Conservation (phyloP, 306 rosid genomes). For the Malus sylvestris region DNA sequence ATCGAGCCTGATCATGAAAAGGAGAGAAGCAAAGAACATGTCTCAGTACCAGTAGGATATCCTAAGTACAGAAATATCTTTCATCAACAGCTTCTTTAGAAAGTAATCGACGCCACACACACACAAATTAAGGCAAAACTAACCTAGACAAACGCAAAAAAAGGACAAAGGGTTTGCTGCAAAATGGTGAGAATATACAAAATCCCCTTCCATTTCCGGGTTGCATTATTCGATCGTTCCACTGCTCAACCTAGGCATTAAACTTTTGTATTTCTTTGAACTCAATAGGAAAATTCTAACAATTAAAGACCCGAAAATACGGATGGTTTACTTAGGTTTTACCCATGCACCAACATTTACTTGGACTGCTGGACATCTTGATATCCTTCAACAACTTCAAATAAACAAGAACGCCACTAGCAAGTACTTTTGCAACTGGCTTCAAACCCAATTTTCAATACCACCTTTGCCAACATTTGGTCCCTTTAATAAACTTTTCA, state of each 20-base stretch:
- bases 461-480: too few species aligned
- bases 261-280: not conserved
- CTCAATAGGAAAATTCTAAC: not conserved
- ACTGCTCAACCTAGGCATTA: not conserved
- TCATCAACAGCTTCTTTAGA: not conserved
- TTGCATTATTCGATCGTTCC: not conserved
- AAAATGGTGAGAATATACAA: not conserved
- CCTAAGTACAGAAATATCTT: not conserved
- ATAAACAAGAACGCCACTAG: not conserved
- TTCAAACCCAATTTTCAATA: not conserved
- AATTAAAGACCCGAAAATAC: not conserved
- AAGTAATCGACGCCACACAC: not conserved
- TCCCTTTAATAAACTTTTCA: not conserved
- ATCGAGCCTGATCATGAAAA: constrained; percentile 60
- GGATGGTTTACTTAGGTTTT: not conserved
- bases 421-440: not conserved
- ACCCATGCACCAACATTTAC: not conserved
- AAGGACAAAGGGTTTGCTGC: not conserved
- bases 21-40: constrained; percentile 16
- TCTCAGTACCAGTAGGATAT: not conserved
- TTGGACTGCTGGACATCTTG: not conserved
- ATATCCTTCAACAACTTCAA: not conserved
- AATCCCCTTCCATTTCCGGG: not conserved
- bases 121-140: not conserved
- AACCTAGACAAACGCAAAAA: not conserved